These are phyloP conservation scores for Phoma herbarum DNA, from an alignment of 2,329 filamentous ascomycete genomes.

Conservation along the genomic window DNA sequence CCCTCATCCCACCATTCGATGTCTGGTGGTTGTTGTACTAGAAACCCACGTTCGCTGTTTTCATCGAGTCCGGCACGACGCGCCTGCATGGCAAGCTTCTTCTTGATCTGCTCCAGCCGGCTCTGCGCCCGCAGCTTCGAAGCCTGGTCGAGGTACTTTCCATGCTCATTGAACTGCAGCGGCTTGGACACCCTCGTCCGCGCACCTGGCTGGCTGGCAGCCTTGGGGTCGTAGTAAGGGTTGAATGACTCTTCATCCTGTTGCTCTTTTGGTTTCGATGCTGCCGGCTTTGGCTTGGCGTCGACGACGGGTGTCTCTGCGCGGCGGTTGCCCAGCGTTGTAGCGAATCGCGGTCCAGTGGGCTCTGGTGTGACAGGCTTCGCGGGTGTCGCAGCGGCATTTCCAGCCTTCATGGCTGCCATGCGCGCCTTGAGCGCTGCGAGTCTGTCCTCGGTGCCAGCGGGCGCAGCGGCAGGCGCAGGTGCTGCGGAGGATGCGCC, in stretches of 20 bases:
- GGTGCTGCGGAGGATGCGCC: slow-evolving; percentile 27
- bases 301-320: slow-evolving; percentile 50
- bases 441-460: slow-evolving; percentile 21
- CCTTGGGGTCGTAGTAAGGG: slow-evolving; percentile 81
- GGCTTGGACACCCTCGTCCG: slow-evolving; percentile 74
- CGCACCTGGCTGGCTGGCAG: slow-evolving; percentile 61
- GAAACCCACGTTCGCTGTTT: slow-evolving; percentile 88
- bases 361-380: slow-evolving; percentile 50
- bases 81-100: slow-evolving; percentile 84
- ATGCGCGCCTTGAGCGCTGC: slow-evolving; percentile 37
- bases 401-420: slow-evolving; percentile 57
- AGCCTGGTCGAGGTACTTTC: slow-evolving; percentile 96
- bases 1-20: slow-evolving; percentile 99
- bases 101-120: slow-evolving; percentile 92
- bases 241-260: slow-evolving; percentile 72
- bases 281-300: slow-evolving; percentile 46
- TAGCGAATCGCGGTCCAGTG: slow-evolving; percentile 62
- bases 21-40: slow-evolving; percentile 82
- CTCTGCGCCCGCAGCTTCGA: slow-evolving; percentile 88
- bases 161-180: slow-evolving; percentile 91
- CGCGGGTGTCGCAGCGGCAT: slow-evolving; percentile 64
- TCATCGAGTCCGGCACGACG: slow-evolving; percentile 94
- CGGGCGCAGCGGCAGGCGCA: slow-evolving; percentile 19
- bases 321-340: slow-evolving; percentile 64
- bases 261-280: slow-evolving; percentile 45